Conservation (phyloP, 2,329 filamentous ascomycete genomes). For the Claviceps sp. region DNA sequence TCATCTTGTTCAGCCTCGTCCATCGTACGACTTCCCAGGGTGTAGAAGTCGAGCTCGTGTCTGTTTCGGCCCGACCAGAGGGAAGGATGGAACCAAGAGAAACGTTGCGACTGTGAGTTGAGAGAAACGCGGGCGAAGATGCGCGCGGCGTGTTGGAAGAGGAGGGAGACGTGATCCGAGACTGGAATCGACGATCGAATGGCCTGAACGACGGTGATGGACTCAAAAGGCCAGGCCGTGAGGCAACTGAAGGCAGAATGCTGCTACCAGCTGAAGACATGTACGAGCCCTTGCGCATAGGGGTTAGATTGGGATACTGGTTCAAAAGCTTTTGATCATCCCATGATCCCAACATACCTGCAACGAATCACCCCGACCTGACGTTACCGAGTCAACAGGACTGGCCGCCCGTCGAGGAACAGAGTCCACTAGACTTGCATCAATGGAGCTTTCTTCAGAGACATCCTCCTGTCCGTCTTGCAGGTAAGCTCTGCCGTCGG, state of each 20-base stretch:
- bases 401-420: slow-evolving; percentile 47
- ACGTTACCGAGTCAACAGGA: slow-evolving; percentile 54
- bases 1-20: slow-evolving; percentile 86
- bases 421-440: slow-evolving; percentile 32
- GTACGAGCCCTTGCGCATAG: slow-evolving; percentile 39
- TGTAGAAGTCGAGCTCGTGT: slow-evolving; percentile 48
- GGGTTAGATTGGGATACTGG: slow-evolving; percentile 13
- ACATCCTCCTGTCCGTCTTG: slow-evolving; percentile 28
- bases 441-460: slow-evolving; percentile 40
- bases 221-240: slow-evolving; percentile 50
- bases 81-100: slow-evolving; percentile 62
- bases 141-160: slow-evolving; percentile 48
- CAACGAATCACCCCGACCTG: slow-evolving; percentile 68
- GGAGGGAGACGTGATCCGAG: slow-evolving; percentile 52
- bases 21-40: slow-evolving; percentile 97
- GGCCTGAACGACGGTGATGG: slow-evolving; percentile 77
- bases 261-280: slow-evolving; percentile 61
- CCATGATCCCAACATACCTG: slow-evolving; percentile 40
- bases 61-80: slow-evolving; percentile 48
- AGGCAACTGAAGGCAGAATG: slow-evolving; percentile 54
- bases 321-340: not conserved
- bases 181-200: slow-evolving; percentile 90
- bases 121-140: slow-evolving; percentile 64
- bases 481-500: slow-evolving; percentile 27
- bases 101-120: slow-evolving; percentile 65